A percentile compares a stretch with the other conserved stretches of the same genome.
Evolutionary conservation across 257 asterid species (phyloP).

Genomic region (Nicotiana benthamiana): DNA sequence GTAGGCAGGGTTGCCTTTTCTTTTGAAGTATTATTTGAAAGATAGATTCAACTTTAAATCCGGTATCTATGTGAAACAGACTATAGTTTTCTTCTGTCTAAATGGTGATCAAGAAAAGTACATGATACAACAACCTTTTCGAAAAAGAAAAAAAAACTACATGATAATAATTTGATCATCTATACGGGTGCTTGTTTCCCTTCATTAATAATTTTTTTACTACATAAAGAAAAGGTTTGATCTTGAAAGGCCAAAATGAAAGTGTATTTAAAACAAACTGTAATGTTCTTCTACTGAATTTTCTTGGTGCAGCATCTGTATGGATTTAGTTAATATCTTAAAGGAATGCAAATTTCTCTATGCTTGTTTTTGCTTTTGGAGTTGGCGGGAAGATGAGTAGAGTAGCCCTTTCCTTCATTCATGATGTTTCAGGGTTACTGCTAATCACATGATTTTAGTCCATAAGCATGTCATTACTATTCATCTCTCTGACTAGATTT

Average conservation of each 20-base stretch:
- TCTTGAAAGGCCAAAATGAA: background rate
- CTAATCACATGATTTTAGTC: background rate
- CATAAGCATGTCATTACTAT: background rate
- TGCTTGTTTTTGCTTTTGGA: background rate
- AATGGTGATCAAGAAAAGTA: background rate
- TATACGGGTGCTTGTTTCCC: too few relatives aligned
- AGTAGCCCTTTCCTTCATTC: background rate
- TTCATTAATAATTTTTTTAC: too few relatives aligned
- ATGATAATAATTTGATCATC: background rate
- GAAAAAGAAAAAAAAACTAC: background rate
- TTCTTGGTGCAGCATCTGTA: background rate
- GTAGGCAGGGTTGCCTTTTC: background rate
- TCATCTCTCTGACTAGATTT: background rate
- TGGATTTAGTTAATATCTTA: background rate
- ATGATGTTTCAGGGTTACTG: background rate
- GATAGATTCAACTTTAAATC: constrained; percentile 1
- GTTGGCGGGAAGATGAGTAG: background rate
- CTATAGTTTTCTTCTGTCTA: background rate
- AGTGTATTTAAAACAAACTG: background rate
- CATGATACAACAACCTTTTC: background rate
- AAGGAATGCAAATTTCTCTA: background rate
- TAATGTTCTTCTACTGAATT: background rate
- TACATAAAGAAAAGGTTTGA: background rate
- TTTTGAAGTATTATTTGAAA: background rate
- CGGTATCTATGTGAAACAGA: background rate